Conservation (phyloP, 2,329 filamentous ascomycete genomes). For the Aureobasidium zeae region DNA sequence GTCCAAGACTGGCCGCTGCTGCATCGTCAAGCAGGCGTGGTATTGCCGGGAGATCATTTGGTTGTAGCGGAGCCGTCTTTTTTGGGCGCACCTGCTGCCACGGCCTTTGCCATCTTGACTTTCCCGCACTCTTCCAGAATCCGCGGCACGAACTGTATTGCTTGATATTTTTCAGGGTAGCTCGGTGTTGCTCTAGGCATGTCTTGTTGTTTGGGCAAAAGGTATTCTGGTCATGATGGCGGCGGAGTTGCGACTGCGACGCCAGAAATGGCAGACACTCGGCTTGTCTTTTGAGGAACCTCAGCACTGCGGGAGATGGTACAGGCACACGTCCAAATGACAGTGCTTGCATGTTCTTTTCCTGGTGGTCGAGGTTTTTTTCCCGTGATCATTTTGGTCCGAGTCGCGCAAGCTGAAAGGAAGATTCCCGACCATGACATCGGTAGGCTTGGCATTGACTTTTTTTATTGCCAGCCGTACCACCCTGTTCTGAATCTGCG, state of each 20-base stretch:
- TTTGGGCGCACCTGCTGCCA: constrained; percentile 7
- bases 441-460: no score
- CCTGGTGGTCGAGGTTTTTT: no score
- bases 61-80: constrained; percentile 1
- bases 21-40: constrained; percentile 49
- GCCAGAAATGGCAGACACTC: constrained; percentile 15
- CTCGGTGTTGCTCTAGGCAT: background rate
- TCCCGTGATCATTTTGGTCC: no score
- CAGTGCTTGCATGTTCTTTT: constrained; percentile 12
- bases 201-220: background rate
- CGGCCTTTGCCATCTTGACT: constrained; percentile 5
- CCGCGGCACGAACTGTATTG: background rate
- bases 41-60: constrained; percentile 38
- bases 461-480: no score
- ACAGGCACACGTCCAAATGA: constrained; percentile 5
- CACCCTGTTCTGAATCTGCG: no score
- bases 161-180: background rate
- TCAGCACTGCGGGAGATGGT: constrained; percentile 17
- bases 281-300: constrained; percentile 18
- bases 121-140: constrained; percentile 3
- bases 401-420: no score
- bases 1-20: constrained; percentile 41
- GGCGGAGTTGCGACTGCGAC: constrained; percentile 12
- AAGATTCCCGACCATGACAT: no score
- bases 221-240: background rate